Conservation (phyloP, 495 filamentous ascomycete genomes). For the Podospora fimiseda region DNA sequence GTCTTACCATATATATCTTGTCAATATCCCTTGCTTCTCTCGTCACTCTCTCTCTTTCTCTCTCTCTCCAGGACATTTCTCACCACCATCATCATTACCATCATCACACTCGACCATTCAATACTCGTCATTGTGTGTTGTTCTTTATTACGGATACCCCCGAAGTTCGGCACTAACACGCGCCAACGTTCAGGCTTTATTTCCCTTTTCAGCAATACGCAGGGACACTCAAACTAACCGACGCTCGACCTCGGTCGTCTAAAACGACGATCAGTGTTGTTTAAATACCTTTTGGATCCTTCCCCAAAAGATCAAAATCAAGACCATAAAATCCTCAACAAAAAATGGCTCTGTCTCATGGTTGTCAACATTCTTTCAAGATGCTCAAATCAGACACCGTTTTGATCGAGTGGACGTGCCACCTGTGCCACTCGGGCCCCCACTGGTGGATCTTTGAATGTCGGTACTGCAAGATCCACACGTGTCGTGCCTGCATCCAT, state of each 20-base stretch:
- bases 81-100: conserved; percentile 2
- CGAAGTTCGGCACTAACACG: conserved; percentile 17
- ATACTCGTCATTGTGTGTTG: too few relatives aligned
- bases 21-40: neutral
- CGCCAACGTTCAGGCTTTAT: conserved; percentile 10
- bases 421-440: conserved; percentile 68
- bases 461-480: conserved; percentile 69
- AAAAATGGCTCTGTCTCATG: conserved; percentile 55
- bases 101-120: conserved; percentile 16
- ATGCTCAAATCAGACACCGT: conserved; percentile 73
- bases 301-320: conserved; percentile 1
- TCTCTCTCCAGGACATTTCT: neutral
- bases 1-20: conserved; percentile 1
- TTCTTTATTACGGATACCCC: neutral
- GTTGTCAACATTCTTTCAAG: conserved; percentile 65
- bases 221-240: conserved; percentile 7
- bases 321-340: neutral
- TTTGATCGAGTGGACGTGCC: conserved; percentile 70
- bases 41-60: neutral
- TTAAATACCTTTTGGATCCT: neutral
- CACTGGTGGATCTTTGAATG: conserved; percentile 83
- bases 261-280: neutral
- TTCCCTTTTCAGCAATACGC: conserved; percentile 13
- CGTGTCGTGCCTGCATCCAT: conserved; percentile 59
- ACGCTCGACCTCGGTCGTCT: conserved; percentile 7